Evolutionary conservation across 192 early-diverging fungal genomes (phyloP).

Genomic region (Backusella macrospora): DNA sequence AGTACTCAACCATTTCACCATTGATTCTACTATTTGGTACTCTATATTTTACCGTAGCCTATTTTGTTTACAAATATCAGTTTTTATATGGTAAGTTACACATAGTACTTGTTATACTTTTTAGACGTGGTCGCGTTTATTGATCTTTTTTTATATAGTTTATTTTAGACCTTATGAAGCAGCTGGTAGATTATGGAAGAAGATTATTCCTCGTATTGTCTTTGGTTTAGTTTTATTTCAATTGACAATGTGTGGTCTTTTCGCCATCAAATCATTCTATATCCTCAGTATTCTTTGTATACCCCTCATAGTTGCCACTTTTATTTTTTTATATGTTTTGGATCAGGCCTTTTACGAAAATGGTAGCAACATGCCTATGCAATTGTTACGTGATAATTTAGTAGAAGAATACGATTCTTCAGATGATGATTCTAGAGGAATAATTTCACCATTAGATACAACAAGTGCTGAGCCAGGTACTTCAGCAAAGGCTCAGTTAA

Average conservation of each 20-base stretch:
- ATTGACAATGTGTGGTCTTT: conserved; percentile 62
- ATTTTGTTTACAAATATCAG: conserved; percentile 76
- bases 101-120: neutral
- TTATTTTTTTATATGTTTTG: conserved; percentile 48
- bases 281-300: conserved; percentile 40
- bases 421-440: neutral
- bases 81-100: conserved; percentile 59
- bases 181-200: conserved; percentile 69
- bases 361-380: conserved; percentile 28
- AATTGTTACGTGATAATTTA: conserved; percentile 26
- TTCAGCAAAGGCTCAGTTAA: neutral
- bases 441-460: neutral
- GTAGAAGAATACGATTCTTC: neutral
- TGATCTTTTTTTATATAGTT: conserved; percentile 38
- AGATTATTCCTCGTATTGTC: conserved; percentile 65
- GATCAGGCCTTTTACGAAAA: conserved; percentile 28
- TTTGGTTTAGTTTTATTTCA: conserved; percentile 69
- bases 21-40: conserved; percentile 68
- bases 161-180: conserved; percentile 76
- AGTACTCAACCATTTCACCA: conserved; percentile 73
- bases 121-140: neutral
- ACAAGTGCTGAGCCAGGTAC: neutral
- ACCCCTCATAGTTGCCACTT: conserved; percentile 51
- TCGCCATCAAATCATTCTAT: conserved; percentile 53
- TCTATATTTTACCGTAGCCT: conserved; percentile 65